Evolutionary conservation across 768 basidiomycete genomes (phyloP).

Genomic region (Austroboletus festivus): DNA sequence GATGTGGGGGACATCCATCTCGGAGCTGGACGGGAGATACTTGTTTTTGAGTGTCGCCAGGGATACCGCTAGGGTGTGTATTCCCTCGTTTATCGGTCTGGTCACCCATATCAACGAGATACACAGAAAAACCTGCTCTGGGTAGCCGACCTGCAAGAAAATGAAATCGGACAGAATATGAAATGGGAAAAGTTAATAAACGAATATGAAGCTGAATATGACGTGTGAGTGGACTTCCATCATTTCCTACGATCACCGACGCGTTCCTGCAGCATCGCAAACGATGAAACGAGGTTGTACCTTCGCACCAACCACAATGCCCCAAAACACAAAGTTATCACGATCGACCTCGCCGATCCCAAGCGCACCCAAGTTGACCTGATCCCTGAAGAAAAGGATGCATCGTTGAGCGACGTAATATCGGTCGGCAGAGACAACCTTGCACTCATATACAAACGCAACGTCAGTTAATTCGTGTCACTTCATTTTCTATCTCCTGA

Average conservation of each 20-base stretch:
- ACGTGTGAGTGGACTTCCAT: slow-evolving; percentile 44
- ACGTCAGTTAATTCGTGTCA: slow-evolving; percentile 43
- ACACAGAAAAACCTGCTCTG: slow-evolving; percentile 71
- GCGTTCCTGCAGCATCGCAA: slow-evolving; percentile 48
- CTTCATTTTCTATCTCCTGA: slow-evolving; percentile 4
- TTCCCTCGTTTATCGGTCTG: neutral
- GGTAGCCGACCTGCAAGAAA: slow-evolving; percentile 62
- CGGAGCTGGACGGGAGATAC: slow-evolving; percentile 65
- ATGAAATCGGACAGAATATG: slow-evolving; percentile 60
- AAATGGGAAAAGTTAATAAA: slow-evolving; percentile 71
- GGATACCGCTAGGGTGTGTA: slow-evolving; percentile 61
- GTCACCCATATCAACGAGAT: neutral
- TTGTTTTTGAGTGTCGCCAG: slow-evolving; percentile 50
- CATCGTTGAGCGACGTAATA: slow-evolving; percentile 50
- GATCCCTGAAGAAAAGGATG: slow-evolving; percentile 66
- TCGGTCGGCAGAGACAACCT: slow-evolving; percentile 56
- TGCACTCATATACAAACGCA: slow-evolving; percentile 63
- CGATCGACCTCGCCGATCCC: slow-evolving; percentile 55
- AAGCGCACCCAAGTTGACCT: slow-evolving; percentile 51
- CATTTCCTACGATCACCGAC: neutral
- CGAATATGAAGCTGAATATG: slow-evolving; percentile 65
- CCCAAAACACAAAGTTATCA: slow-evolving; percentile 62
- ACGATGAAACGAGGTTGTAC: slow-evolving; percentile 61
- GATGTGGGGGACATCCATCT: slow-evolving; percentile 56
- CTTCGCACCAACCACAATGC: slow-evolving; percentile 65